Conservation (phyloP, 1,284 basidiomycete genomes). For the Rugiboletus extremiorientalis region DNA sequence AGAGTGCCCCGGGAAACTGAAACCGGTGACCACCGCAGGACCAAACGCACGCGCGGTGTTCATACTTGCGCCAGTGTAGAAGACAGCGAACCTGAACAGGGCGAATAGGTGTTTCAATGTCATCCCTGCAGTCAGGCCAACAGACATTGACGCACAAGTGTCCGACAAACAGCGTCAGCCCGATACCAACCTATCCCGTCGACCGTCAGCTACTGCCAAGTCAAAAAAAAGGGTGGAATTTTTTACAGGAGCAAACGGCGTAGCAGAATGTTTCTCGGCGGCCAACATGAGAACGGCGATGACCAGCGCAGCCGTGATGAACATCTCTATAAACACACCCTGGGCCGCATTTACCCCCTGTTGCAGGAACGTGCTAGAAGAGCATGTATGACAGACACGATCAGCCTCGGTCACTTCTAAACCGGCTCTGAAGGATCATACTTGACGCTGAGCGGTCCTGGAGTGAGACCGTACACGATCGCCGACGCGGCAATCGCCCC, state of each 20-base stretch:
- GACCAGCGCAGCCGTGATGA: constrained; percentile 58
- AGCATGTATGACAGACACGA: background rate
- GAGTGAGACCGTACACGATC: constrained; percentile 59
- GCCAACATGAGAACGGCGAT: constrained; percentile 67
- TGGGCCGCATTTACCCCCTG: constrained; percentile 49
- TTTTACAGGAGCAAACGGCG: constrained; percentile 67
- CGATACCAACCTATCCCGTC: constrained; percentile 59
- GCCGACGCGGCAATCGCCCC: constrained; percentile 66
- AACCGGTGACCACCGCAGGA: constrained; percentile 66
- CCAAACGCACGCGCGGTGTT: constrained; percentile 79
- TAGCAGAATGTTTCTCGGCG: constrained; percentile 66
- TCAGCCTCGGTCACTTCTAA: constrained; percentile 4
- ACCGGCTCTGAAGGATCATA: constrained; percentile 32
- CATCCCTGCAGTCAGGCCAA: background rate
- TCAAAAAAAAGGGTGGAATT: background rate
- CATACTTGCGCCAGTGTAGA: constrained; percentile 59
- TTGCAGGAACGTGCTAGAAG: constrained; percentile 45
- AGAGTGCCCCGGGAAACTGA: constrained; percentile 38
- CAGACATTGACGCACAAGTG: constrained; percentile 51
- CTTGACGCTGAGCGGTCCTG: constrained; percentile 58
- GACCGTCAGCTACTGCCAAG: background rate
- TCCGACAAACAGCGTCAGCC: constrained; percentile 64
- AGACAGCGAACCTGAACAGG: constrained; percentile 45
- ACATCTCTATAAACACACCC: constrained; percentile 74
- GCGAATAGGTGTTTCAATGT: background rate